phyloP scores from a whole-genome alignment of 2,329 filamentous ascomycete genomes.

The Epichloe sp. region DNA sequence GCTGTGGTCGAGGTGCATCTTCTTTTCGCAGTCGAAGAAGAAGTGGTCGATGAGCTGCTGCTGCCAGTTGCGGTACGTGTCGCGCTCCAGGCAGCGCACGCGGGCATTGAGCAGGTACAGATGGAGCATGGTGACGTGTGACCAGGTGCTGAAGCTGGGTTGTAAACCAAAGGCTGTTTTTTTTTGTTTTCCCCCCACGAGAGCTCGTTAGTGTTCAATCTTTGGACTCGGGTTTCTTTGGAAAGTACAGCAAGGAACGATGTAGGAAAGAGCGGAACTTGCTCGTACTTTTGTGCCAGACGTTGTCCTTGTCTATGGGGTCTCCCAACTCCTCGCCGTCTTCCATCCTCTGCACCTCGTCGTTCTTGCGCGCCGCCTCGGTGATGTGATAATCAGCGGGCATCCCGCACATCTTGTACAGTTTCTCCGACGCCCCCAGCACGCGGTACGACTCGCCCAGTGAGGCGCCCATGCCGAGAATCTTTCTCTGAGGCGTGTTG shows the following conservation, averaged over 20 bases:
- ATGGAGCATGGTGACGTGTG: conserved; percentile 90
- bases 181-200: no score
- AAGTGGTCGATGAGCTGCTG: conserved; percentile 90
- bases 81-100: conserved; percentile 61
- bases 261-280: conserved; percentile 9
- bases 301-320: conserved; percentile 17
- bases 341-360: conserved; percentile 54
- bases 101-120: conserved; percentile 84
- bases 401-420: conserved; percentile 62
- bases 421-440: conserved; percentile 62
- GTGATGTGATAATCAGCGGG: conserved; percentile 69
- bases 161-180: conserved; percentile 57
- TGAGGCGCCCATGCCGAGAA: conserved; percentile 21
- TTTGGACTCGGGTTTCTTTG: no score
- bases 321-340: conserved; percentile 71
- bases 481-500: conserved; percentile 19
- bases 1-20: conserved; percentile 71
- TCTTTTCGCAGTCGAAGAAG: conserved; percentile 77
- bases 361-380: conserved; percentile 50
- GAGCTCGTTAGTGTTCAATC: neutral
- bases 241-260: no score
- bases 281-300: conserved; percentile 62
- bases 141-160: conserved; percentile 91
- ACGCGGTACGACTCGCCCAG: conserved; percentile 51
- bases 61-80: conserved; percentile 63